Conservation (phyloP, 2,329 filamentous ascomycete genomes). For the Westerdykella aurantiaca region DNA sequence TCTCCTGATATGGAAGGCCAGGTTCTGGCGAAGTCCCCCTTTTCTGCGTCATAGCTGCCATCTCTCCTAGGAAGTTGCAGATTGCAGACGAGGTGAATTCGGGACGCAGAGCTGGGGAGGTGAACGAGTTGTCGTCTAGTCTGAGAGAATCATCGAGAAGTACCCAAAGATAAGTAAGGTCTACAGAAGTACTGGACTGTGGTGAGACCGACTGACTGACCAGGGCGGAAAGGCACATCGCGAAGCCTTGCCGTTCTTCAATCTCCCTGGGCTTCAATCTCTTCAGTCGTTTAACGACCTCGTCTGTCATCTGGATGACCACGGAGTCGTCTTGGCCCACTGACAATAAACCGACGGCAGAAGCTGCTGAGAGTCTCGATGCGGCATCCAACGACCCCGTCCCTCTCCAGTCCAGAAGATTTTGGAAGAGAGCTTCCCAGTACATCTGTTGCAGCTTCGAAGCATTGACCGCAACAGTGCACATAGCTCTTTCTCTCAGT, state of each 20-base stretch:
- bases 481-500: slow-evolving; percentile 73
- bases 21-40: slow-evolving; percentile 3
- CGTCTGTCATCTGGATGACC: slow-evolving; percentile 36
- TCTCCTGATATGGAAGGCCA: slow-evolving; percentile 11
- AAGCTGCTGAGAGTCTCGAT: slow-evolving; percentile 67
- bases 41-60: slow-evolving; percentile 15
- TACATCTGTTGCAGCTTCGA: slow-evolving; percentile 59
- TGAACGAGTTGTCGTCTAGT: slow-evolving; percentile 37
- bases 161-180: slow-evolving; percentile 26
- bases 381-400: slow-evolving; percentile 71
- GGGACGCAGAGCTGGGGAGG: slow-evolving; percentile 48
- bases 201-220: slow-evolving; percentile 11
- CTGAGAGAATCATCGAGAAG: slow-evolving; percentile 28
- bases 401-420: slow-evolving; percentile 77
- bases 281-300: slow-evolving; percentile 43
- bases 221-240: slow-evolving; percentile 57
- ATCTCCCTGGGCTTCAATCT: slow-evolving; percentile 53
- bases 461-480: slow-evolving; percentile 66
- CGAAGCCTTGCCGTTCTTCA: slow-evolving; percentile 63
- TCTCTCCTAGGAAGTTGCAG: slow-evolving; percentile 48
- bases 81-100: slow-evolving; percentile 61
- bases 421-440: slow-evolving; percentile 63
- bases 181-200: neutral
- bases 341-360: slow-evolving; percentile 59
- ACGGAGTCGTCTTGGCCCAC: slow-evolving; percentile 34